Evolutionary conservation across 345 rosid species (phyloP).

Genomic region (Ceriops tagal): DNA sequence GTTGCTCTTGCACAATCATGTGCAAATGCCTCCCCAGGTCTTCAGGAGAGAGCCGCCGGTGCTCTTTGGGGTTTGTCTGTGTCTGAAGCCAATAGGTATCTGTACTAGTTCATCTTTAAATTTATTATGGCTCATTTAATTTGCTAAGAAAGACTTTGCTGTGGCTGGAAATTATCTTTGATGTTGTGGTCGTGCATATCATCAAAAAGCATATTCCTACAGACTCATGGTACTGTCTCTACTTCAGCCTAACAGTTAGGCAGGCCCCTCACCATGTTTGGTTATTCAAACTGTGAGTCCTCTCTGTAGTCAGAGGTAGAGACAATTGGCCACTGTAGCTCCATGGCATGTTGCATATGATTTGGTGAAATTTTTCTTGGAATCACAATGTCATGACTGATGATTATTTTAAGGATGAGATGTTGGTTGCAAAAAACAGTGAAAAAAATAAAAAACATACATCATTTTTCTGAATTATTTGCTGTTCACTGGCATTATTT

Average conservation of each 20-base stretch:
- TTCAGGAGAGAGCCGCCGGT: slow-evolving; percentile 98
- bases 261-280: not conserved
- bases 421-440: not conserved
- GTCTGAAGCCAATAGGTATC: slow-evolving; percentile 84
- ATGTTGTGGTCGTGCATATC: not conserved
- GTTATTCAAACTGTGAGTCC: slow-evolving; percentile 6
- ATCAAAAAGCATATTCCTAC: not conserved
- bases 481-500: too few species aligned
- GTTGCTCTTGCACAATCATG: slow-evolving; percentile 85
- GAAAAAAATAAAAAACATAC: not conserved
- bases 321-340: not conserved
- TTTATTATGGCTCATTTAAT: not conserved
- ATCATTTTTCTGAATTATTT: too few species aligned
- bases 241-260: not conserved
- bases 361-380: not conserved
- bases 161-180: slow-evolving; percentile 2
- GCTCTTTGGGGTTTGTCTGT: slow-evolving; percentile 97
- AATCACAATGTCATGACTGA: not conserved
- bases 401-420: not conserved
- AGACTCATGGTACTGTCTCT: not conserved
- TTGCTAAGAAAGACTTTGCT: not conserved
- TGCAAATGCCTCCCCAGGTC: slow-evolving; percentile 82
- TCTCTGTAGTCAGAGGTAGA: not conserved
- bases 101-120: not conserved
- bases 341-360: not conserved